A percentile compares a stretch with the other conserved stretches of the same genome.
Evolutionary conservation across 306 rosid genomes (phyloP).

Genomic region (Corylus americana): DNA sequence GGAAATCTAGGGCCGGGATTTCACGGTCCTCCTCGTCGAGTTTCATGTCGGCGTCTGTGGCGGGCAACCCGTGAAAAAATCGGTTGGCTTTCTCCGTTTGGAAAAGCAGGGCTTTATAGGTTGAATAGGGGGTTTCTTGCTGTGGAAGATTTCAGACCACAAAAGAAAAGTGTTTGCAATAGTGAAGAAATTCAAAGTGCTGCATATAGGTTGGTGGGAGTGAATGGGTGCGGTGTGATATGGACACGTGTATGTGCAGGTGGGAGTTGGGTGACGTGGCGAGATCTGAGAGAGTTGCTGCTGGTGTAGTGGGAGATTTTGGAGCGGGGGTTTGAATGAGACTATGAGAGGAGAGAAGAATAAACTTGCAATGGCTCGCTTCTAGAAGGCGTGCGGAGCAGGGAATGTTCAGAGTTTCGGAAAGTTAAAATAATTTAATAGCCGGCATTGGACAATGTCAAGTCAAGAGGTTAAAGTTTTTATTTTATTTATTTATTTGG

Average conservation of each 20-base stretch:
- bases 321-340: background rate
- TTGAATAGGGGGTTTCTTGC: constrained; percentile 20
- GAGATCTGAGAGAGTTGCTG: background rate
- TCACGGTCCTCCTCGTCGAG: background rate
- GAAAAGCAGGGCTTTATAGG: background rate
- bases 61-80: background rate
- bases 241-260: background rate
- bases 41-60: constrained; percentile 33
- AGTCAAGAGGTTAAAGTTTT: no score
- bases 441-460: no score
- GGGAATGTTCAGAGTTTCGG: constrained; percentile 14
- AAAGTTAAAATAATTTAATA: no score
- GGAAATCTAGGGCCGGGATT: constrained; percentile 38
- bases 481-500: no score
- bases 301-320: background rate
- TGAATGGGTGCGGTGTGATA: background rate
- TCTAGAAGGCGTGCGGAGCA: constrained; percentile 34
- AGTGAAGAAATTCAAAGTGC: no score
- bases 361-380: background rate
- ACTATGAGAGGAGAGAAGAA: background rate
- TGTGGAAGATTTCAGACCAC: constrained; percentile 7
- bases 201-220: background rate
- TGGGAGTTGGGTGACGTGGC: constrained; percentile 3
- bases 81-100: background rate
- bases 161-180: background rate